Evolutionary conservation across 2,329 filamentous ascomycete species (phyloP).

Genomic region (Orbilia ellipsospora): DNA sequence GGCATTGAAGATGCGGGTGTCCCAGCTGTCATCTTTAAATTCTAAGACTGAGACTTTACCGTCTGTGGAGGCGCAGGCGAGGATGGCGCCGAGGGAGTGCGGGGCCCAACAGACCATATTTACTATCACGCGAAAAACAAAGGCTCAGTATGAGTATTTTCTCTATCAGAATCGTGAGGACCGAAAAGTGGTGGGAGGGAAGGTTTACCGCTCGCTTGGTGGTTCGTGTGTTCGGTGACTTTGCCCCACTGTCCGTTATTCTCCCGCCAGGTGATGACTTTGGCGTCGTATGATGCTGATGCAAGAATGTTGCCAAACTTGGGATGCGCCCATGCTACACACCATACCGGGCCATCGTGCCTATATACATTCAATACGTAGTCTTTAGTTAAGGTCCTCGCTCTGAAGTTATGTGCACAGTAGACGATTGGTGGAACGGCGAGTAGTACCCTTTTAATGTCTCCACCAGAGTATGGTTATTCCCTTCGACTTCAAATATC

Average conservation of each 20-base stretch:
- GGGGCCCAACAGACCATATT: slow-evolving; percentile 99
- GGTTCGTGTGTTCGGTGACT: slow-evolving; percentile 58
- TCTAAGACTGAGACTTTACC: slow-evolving; percentile 93
- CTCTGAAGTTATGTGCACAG: neutral
- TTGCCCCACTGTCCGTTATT: slow-evolving; percentile 65
- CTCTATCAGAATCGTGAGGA: slow-evolving; percentile 55
- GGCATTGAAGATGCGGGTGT: slow-evolving; percentile 87
- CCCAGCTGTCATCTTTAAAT: slow-evolving; percentile 95
- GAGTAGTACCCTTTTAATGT: slow-evolving; percentile 84
- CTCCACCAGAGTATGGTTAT: slow-evolving; percentile 87
- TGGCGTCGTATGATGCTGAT: slow-evolving; percentile 94
- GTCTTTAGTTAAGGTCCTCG: neutral
- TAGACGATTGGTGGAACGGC: slow-evolving; percentile 56
- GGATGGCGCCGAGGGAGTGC: slow-evolving; percentile 91
- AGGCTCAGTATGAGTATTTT: slow-evolving; percentile 6
- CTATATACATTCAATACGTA: slow-evolving; percentile 64
- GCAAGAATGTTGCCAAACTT: slow-evolving; percentile 99
- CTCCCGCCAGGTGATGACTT: slow-evolving; percentile 98
- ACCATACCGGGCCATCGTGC: slow-evolving; percentile 98
- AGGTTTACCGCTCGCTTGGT: slow-evolving; percentile 58
- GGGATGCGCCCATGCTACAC: slow-evolving; percentile 95
- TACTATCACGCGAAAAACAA: slow-evolving; percentile 66
- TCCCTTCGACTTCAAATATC: slow-evolving; percentile 97
- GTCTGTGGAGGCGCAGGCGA: slow-evolving; percentile 93
- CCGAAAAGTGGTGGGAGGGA: too few species aligned